Percentiles rank a stretch among this genome's conserved stretches.
Evolutionary conservation across 1,284 basidiomycete species (phyloP).

Genomic region (Tausonia pullulans): DNA sequence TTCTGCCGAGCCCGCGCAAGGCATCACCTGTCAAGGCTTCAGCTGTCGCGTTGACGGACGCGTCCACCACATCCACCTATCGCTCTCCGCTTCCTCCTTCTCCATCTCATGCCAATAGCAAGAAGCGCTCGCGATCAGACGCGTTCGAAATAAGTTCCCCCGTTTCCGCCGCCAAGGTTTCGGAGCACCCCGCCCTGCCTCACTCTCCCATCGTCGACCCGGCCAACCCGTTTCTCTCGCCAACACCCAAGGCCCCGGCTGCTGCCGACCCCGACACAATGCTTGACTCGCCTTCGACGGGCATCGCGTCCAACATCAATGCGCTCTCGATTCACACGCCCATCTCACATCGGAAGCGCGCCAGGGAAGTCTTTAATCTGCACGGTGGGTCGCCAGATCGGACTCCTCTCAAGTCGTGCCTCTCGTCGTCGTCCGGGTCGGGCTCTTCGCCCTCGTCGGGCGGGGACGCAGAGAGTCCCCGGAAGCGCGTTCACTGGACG

Average conservation of each 20-base stretch:
- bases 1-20: neutral
- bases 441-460: neutral
- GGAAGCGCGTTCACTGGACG: constrained; percentile 5
- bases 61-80: no score
- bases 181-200: neutral
- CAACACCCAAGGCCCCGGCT: neutral
- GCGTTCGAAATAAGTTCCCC: neutral
- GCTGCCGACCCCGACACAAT: neutral
- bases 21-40: neutral
- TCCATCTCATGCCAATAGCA: neutral
- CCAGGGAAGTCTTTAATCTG: neutral
- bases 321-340: neutral
- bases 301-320: neutral
- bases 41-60: no score
- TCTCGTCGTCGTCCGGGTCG: constrained; percentile 7
- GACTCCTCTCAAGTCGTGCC: constrained; percentile 7
- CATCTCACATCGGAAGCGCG: neutral
- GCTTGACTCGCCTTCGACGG: neutral
- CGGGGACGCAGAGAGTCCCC: neutral
- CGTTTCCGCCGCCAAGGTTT: neutral
- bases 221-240: constrained; percentile 1
- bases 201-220: neutral
- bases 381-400: neutral
- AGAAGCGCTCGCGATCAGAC: constrained; percentile 3
- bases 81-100: neutral